These are phyloP conservation scores for Schoenoplectus triqueter DNA, from an alignment of 202 grass and related monocot species.

Conservation along the genomic window DNA sequence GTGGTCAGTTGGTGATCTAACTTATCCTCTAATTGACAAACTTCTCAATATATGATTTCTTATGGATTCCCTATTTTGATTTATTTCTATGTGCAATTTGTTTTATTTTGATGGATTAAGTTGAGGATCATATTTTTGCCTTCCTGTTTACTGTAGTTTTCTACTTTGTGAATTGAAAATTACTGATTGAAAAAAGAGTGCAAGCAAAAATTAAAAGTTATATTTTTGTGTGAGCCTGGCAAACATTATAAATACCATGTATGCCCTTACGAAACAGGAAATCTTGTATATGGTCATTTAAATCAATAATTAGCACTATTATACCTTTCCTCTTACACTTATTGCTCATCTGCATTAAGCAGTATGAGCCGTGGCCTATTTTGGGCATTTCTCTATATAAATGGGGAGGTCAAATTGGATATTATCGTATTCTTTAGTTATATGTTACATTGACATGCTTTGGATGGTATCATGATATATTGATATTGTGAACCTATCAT, in stretches of 20 bases:
- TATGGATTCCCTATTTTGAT: background rate
- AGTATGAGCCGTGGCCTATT: background rate
- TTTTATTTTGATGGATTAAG: background rate
- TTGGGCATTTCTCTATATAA: constrained; percentile 1
- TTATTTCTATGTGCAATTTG: background rate
- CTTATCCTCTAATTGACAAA: background rate
- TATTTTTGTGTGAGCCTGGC: background rate
- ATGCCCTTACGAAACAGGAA: constrained; percentile 12
- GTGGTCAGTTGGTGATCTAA: background rate
- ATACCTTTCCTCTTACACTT: background rate
- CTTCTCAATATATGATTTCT: background rate
- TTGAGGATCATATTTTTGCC: background rate
- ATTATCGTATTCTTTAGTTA: background rate
- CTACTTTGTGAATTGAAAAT: background rate
- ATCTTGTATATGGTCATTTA: background rate
- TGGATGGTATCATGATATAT: background rate
- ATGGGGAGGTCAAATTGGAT: constrained; percentile 5
- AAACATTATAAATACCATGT: constrained; percentile 23
- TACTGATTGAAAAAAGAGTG: background rate
- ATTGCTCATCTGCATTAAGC: background rate
- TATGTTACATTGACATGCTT: background rate
- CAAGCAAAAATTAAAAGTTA: background rate
- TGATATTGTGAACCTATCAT: too few relatives aligned
- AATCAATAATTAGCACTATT: background rate
- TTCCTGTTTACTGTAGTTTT: background rate